Evolutionary conservation across 78 protist genomes (phyloP), one percentile per base, ranked within the genome.

Genomic region (Dictyostelium capitatum): DNA sequence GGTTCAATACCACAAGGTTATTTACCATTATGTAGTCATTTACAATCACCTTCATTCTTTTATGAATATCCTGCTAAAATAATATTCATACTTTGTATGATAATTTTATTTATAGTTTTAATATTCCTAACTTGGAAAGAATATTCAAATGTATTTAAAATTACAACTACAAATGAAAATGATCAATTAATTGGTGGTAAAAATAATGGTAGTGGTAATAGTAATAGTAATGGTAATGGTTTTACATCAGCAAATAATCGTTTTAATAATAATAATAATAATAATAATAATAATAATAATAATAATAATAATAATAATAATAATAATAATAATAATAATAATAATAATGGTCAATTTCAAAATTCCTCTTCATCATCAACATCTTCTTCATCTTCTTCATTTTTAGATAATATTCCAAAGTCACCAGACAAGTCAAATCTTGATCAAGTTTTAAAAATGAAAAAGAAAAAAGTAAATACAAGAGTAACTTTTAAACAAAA

Each of bases 41-140:
- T 87, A 5, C 92, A 84, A 17, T 51, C 56, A 14, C 92, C 82
- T 12, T 87, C 92, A 7, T 77, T 70, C 80, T 87, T 87, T 48
- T 87, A 87, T 20, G 92, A 87, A 14, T 87, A 87, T 77, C 92
- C 80, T 20, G 92, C 92, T 4, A 87, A 87, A 82, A 77, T 75
- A 20, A 56, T 87, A 12, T 87, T 87, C 67, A 87, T 87, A 48
- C 47, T 87, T 41, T 48, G 84, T 19, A 87, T 87, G 92, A 46
- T 87, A 11, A 77, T 87, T 28, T 56, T 87, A 32, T 87, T 87
- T 48, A 50, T 87, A 10, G 79, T 87, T 32, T 70, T 87, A 15
- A 87, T 87, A 7, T 77, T 77, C 47, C 14, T 87, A 17, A 64
- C 84, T 37, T 87, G 65, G 30, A 87, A 53, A 50, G 83, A 87